Conservation (phyloP, 805 yeast genomes). For the Komagataella mondaviorum region DNA sequence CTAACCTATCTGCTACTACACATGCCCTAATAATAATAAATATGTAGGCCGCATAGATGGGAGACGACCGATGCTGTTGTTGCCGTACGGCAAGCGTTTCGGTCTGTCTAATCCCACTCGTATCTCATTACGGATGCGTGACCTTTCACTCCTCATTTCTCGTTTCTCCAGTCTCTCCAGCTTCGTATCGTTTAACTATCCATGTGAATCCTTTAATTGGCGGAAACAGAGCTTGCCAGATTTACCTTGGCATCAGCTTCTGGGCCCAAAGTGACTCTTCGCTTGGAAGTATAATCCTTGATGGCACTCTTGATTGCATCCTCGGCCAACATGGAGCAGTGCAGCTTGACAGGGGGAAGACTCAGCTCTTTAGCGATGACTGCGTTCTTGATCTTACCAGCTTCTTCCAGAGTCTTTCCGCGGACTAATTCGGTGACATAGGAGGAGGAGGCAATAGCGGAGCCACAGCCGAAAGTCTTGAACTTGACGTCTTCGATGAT, state of each 20-base stretch:
- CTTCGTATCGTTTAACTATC: neutral
- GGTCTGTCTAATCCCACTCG: neutral
- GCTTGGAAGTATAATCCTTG: constrained; percentile 84
- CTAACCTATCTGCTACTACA: neutral
- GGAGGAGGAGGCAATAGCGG: constrained; percentile 93
- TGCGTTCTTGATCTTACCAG: constrained; percentile 84
- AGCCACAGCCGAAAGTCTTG: constrained; percentile 98
- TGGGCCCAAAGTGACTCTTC: constrained; percentile 48
- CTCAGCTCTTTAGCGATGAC: constrained; percentile 89
- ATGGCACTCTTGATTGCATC: constrained; percentile 97
- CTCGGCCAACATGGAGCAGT: constrained; percentile 97
- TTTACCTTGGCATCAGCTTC: constrained; percentile 18
- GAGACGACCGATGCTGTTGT: neutral
- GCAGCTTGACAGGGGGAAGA: constrained; percentile 93
- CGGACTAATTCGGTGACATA: constrained; percentile 91
- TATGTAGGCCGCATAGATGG: neutral
- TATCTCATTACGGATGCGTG: neutral
- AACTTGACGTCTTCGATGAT: constrained; percentile 89
- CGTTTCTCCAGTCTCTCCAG: neutral
- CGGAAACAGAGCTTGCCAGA: neutral
- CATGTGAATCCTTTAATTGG: neutral
- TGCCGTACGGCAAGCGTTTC: neutral
- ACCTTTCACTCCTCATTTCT: neutral
- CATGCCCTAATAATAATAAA: neutral
- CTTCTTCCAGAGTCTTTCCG: constrained; percentile 91